Conservation (phyloP, 2,329 filamentous ascomycete species). For the Aspergillus sp. region DNA sequence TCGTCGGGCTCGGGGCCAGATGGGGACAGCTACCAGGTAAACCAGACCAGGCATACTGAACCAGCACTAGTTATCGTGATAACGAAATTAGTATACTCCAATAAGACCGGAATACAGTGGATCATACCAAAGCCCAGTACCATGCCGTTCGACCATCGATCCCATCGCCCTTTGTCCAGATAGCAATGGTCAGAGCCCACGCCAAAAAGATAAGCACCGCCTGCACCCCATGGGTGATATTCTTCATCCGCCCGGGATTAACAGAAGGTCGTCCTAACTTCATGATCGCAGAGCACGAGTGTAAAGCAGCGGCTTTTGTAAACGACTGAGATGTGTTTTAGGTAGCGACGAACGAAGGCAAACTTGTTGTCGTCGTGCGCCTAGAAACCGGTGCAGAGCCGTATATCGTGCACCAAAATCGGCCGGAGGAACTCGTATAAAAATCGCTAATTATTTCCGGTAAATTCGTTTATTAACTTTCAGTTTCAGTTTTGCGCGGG, state of each 20-base stretch:
- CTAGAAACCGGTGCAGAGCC: too few relatives aligned
- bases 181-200: conserved; percentile 50
- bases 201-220: conserved; percentile 50
- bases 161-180: conserved; percentile 47
- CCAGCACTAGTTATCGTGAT: conserved; percentile 44
- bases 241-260: conserved; percentile 49
- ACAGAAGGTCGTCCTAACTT: conserved; percentile 26
- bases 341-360: neutral
- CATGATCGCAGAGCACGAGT: conserved; percentile 13
- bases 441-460: too few relatives aligned
- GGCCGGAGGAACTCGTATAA: too few relatives aligned
- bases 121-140: conserved; percentile 48
- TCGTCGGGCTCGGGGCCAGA: conserved; percentile 50
- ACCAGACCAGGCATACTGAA: conserved; percentile 50
- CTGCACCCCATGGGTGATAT: conserved; percentile 47
- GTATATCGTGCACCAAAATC: too few relatives aligned
- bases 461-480: too few relatives aligned
- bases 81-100: too few relatives aligned
- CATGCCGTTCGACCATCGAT: conserved; percentile 49
- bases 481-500: too few relatives aligned
- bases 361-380: neutral
- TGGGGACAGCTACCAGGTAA: conserved; percentile 53
- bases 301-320: neutral
- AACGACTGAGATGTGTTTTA: neutral
- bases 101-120: too few relatives aligned